These are phyloP conservation scores for Salix caprea DNA, from an alignment of 345 rosid genomes.

Conservation along the genomic window DNA sequence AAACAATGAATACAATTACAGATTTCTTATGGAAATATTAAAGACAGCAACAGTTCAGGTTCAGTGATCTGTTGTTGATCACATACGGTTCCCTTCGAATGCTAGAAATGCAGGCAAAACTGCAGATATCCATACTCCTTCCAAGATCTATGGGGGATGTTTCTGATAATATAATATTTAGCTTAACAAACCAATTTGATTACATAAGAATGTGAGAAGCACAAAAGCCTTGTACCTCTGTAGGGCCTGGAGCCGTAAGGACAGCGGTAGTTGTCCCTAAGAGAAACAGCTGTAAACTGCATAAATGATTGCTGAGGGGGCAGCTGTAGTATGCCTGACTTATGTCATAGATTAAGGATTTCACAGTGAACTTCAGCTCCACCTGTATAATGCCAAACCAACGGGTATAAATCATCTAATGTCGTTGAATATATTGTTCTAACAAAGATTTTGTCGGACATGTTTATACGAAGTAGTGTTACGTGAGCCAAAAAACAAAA, in stretches of 20 bases:
- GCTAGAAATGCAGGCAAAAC: not conserved
- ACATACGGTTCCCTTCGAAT: not conserved
- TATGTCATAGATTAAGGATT: conserved; percentile 38
- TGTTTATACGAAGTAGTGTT: not conserved
- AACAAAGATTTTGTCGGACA: not conserved
- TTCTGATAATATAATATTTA: not conserved
- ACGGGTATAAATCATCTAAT: not conserved
- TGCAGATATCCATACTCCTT: not conserved
- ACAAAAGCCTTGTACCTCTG: conserved; percentile 31
- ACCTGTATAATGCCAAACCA: conserved; percentile 33
- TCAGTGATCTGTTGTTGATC: not conserved
- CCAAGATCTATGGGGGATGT: not conserved
- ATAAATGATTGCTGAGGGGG: conserved; percentile 21
- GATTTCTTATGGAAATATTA: not conserved
- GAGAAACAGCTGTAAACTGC: conserved; percentile 33
- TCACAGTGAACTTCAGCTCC: conserved; percentile 38
- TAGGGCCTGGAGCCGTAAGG: conserved; percentile 37
- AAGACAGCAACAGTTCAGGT: not conserved
- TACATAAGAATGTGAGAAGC: not conserved
- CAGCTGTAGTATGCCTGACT: conserved; percentile 45
- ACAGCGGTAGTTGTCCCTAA: conserved; percentile 34
- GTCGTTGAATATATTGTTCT: not conserved
- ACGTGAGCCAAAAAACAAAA: not conserved
- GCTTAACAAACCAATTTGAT: not conserved
- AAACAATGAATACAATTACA: not conserved